Evolutionary conservation across 1,139 yeast species (phyloP), one percentile per base, ranked within the genome.

Genomic region (Kodamaea fungicola): DNA sequence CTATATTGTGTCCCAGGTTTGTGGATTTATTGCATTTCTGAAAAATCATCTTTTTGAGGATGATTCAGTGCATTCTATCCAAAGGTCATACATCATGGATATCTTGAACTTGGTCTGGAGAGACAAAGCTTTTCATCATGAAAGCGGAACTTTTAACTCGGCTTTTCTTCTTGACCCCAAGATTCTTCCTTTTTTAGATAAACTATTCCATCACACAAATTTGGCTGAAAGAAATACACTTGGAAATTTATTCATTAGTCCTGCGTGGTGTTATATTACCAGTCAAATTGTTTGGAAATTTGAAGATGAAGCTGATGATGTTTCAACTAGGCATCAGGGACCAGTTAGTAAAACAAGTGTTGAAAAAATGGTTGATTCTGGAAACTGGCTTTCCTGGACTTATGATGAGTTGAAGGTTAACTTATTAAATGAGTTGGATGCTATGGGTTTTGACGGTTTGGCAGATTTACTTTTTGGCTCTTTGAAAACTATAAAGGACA

Each of bases 31-130:
- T 13, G 62, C 75, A 2, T 58, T 57, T 34, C 58, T 74, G 33
- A 78, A 78, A 44, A 46, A 43, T 23, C 59, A 52, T 34, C 36
- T 42, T 2, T 52, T 58, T 38, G 79, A 48, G 25, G 49, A 54
- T 8, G 54, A 57, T 5, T 43, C 49, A 6, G 48, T 56, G 22
- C 67, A 70, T 31, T 46, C 48, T n/a, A 37, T 72, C 5, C 80
- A 76, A 38, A 79, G 80, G 39, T 61, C 76, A 0, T 75, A 71
- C 41, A 74, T 81, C 7, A 67, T 78, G 67, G 89, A 83, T 51
- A 50, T 76, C 6, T 69, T 84, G 35, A 82, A 82, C 42, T 64
- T 75, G 24, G 43, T 80, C 1, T 83, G 90, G 90, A 62, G 85
- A 46, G 80, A 80, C 43, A 72, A 67, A 49, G 68, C 73, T 1